Evolutionary conservation across 2,329 filamentous ascomycete species (phyloP).

Genomic region (Monosporascus cannonballus): DNA sequence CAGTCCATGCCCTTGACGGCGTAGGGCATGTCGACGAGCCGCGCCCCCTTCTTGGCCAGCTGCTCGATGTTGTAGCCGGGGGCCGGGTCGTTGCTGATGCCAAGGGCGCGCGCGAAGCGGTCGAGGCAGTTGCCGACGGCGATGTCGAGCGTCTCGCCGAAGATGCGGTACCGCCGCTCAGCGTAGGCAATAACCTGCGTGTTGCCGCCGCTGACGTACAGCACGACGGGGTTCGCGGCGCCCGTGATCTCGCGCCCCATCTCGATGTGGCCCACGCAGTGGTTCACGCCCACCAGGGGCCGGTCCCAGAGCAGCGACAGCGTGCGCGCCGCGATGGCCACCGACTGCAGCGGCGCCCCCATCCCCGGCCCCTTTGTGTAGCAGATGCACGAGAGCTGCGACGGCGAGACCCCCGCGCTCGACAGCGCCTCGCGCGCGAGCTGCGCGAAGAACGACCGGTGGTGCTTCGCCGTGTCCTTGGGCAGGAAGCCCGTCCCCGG

Average conservation of each 20-base stretch:
- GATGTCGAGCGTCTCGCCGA: slow-evolving; percentile 95
- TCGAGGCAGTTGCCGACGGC: slow-evolving; percentile 97
- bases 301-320: slow-evolving; percentile 79
- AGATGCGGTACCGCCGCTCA: slow-evolving; percentile 91
- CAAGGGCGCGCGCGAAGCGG: slow-evolving; percentile 84
- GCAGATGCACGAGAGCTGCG: slow-evolving; percentile 84
- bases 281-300: slow-evolving; percentile 91
- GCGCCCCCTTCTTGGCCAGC: slow-evolving; percentile 64
- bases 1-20: slow-evolving; percentile 99
- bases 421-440: slow-evolving; percentile 75
- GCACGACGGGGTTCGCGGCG: slow-evolving; percentile 83
- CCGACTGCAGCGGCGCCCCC: slow-evolving; percentile 84
- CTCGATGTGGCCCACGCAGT: slow-evolving; percentile 97
- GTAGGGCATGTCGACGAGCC: slow-evolving; percentile 82
- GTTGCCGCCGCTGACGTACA: slow-evolving; percentile 95
- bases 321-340: slow-evolving; percentile 79
- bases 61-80: slow-evolving; percentile 98
- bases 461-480: slow-evolving; percentile 91
- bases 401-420: slow-evolving; percentile 54
- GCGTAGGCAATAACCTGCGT: slow-evolving; percentile 98
- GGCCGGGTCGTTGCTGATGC: slow-evolving; percentile 91
- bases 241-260: slow-evolving; percentile 94
- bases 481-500: slow-evolving; percentile 92
- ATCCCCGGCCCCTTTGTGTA: slow-evolving; percentile 95
- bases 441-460: slow-evolving; percentile 75